Percentiles rank a stretch among this genome's conserved stretches.
Evolutionary conservation across 345 rosid species (phyloP).

Genomic region (Geranium rotundifolium): DNA sequence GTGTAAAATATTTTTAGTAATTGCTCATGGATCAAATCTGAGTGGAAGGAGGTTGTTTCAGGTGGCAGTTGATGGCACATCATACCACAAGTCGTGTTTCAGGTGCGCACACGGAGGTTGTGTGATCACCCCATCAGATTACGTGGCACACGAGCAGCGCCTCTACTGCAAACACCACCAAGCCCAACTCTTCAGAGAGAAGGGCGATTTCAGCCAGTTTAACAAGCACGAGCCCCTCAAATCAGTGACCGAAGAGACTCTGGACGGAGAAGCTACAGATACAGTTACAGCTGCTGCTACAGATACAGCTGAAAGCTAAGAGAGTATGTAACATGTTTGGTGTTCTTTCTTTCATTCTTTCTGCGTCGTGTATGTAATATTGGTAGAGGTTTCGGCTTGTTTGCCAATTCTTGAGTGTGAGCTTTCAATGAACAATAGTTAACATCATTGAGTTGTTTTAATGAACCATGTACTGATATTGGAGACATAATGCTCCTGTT

Average conservation of each 20-base stretch:
- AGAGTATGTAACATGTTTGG: background rate
- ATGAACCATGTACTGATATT: background rate
- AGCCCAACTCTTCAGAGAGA: conserved; percentile 60
- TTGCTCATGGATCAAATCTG: too few species aligned
- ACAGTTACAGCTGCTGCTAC: background rate
- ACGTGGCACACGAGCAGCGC: conserved; percentile 55
- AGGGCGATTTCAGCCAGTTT: conserved; percentile 61
- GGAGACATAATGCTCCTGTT: too few species aligned
- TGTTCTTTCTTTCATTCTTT: too few species aligned
- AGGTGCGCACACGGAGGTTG: conserved; percentile 75
- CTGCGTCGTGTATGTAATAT: background rate
- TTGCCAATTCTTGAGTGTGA: background rate
- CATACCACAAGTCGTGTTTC: conserved; percentile 60
- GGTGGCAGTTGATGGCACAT: conserved; percentile 62
- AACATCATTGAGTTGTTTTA: background rate
- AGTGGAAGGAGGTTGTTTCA: conserved; percentile 7
- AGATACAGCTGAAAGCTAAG: background rate
- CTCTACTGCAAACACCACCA: conserved; percentile 67
- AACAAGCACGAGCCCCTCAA: conserved; percentile 20
- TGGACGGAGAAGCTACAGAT: conserved; percentile 8
- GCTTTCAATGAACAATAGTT: background rate
- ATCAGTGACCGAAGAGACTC: conserved; percentile 2
- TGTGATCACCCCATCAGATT: conserved; percentile 52
- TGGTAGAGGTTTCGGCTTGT: background rate
- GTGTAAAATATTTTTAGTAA: too few species aligned